A percentile compares a stretch with the other conserved stretches of the same genome.
These are phyloP conservation scores for Thuidium tamariscinum DNA, from an alignment of 225 moss, liverwort and hornwort species.

Conservation along the genomic window DNA sequence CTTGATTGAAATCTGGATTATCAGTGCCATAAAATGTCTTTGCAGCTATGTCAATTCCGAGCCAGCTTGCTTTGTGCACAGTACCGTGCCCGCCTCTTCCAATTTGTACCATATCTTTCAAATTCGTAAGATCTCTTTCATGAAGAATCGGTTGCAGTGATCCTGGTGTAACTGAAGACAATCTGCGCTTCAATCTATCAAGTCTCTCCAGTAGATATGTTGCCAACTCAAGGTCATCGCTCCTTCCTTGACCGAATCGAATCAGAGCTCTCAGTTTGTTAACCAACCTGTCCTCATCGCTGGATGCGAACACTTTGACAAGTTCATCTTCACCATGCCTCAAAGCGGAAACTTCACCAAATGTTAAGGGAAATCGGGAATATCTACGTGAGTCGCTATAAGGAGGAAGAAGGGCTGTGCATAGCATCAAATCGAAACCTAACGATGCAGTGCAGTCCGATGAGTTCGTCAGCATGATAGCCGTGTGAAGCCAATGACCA, in stretches of 20 bases:
- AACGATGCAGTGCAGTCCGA: background rate
- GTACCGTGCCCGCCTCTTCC: background rate
- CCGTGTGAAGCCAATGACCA: background rate
- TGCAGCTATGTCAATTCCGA: background rate
- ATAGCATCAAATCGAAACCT: background rate
- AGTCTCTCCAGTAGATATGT: background rate
- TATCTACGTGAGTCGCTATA: background rate
- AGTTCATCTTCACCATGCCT: no score
- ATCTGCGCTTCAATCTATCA: background rate
- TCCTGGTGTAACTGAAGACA: background rate
- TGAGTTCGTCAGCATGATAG: background rate
- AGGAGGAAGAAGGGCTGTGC: no score
- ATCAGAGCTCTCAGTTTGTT: background rate
- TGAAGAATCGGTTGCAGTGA: background rate
- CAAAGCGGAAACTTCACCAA: background rate
- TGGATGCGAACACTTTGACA: background rate
- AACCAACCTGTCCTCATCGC: background rate
- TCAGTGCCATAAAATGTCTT: background rate
- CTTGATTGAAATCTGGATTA: background rate
- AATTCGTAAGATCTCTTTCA: background rate
- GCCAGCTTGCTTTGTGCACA: background rate
- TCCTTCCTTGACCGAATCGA: background rate
- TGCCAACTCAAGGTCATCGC: background rate
- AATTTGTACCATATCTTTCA: background rate
- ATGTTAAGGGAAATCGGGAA: background rate